Base-by-base conservation (phyloP, 306 rosid genomes). In the Gastrolobium villosum region DNA sequence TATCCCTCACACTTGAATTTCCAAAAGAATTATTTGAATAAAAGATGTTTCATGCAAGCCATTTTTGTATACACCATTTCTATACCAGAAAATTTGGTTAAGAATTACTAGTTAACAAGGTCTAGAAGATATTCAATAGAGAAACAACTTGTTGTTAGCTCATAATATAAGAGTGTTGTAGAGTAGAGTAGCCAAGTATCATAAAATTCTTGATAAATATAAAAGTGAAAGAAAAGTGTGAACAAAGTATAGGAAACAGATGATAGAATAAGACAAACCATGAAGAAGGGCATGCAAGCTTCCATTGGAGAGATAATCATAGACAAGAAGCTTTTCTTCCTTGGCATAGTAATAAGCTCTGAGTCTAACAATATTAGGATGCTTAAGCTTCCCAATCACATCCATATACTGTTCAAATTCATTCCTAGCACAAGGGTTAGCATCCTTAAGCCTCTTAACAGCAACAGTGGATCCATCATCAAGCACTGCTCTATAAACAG, bases 391-490 rank as follows among this genome's bases (percentile, higher is more conserved):
- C 75, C 98, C 99, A 13, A 96, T 91, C 4, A 96, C 90, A 59
- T 96, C 99, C 99, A 96, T 93, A 28, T 96, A 96, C 89, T 93
- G 97, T 53, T 96, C 99, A 65, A 96, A 96, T 78, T 96, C 98
- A 40, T 84, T 83, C 70, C 98, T 79, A 5, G 82, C 88, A 55
- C 99, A 93, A 1, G 99, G 99, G 60, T 96, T 96, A 2, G 97
- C 93, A 57, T 96, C 99, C 66, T 93, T 93, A 5, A 96, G 81
- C 80, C 99, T 82, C 90, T 95, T 95, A 48, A 95, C 98, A 1
- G 98, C 99, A 39, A 95, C 96, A 0, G 90, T 85, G 56, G 81
- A 55, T 0, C 98, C 98, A 65, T 91, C 99, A 44, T 96, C 98
- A 2, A 96, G 92, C 66, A 90, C 99, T 9, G 98, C 99, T 66